Base-by-base conservation (phyloP, 1,139 yeast species). In the Lodderomyces jiufengensis region DNA sequence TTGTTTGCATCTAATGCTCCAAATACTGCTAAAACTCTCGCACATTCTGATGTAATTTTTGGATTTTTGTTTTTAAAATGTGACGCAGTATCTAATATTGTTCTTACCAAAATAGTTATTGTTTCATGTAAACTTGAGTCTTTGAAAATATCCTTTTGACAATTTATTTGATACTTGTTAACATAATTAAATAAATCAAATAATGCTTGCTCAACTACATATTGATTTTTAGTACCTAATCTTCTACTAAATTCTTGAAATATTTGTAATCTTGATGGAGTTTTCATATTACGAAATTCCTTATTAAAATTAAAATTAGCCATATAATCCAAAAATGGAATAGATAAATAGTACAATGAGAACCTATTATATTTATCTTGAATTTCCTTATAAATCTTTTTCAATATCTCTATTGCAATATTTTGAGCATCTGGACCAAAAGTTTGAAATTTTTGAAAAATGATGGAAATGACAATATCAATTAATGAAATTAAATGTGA, bases 1-100 rank as follows among this genome's bases (percentile, higher is more conserved):
- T 75, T 78, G 36, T 79, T 76, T 3, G 84, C 67, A 51, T 90
- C 97, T 11, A 87, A 53, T 0, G 90, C 80, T 0, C 98, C 98
- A 37, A 92, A 67, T 27, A 79, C 59, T 1, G 95, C 83, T 11
- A 92, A 62, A 26, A 87, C 84, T 43, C 73, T 71, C 0, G 95
- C 78, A 51, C 94, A 78, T 31, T 74, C 66, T 1, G 62, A 54
- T 4, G 87, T 66, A 6, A 87, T 70, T 5, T 65, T 67, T 3
- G 70, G 63, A 38, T 73, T 69, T 11, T 59, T 62, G 16, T 61
- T 66, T 41, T 75, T 70, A 54, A 78, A 84, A 42, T 73, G 76
- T 30, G 77, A 71, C 1, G 85, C 69, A 0, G 82, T 73, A 41
- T 78, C 78, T 29, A 86, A 60, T 6, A 87, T 55, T 0, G 80